Base-by-base conservation (phyloP, 1,284 basidiomycete species). In the Ceratobasidium sp. region DNA sequence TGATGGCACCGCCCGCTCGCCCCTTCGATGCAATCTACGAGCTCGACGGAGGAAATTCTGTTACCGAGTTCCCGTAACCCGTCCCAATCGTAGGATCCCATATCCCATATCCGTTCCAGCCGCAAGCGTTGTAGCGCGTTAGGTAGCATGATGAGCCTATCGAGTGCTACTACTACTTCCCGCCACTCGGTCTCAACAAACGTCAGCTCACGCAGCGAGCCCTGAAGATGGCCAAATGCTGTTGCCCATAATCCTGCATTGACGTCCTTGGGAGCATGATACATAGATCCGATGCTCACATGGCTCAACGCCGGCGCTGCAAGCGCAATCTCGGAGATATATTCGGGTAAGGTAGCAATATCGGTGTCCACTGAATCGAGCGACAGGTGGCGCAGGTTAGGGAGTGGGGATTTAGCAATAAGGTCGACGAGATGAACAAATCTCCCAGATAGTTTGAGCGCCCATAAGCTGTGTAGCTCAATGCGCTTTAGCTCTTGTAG, bases 61-160 rank as follows among this genome's bases (percentile, higher is more conserved):
- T 8, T 33, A 29, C 15, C 19, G 31, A 29, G 15, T 33, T 57
- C 56, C 11, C 29, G 54, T 56, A 57, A 31, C 14, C 27, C 29
- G 15, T 27, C 27, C 9, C 31, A n/a, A 29, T 27, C 24, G 19
- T 57, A 14, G 27, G 8, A 15, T 17, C 22, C 17, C 17, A 57
- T 11, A 31, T 57, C 56, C 29, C 36, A 31, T 57, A 57, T 57
- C 29, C 56, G 56, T 33, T 57, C 56, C 36, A 57, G 29, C 9
- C 56, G 56, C 31, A 57, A 14, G 27, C 36, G 24, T 11, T 15
- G 5, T 17, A 33, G 11, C 11, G 15, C 15, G 17, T 31, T 31
- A 27, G 27, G 56, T 33, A 31, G 19, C 27, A 15, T 8, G 2
- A 33, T 33, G 29, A 57, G 56, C 29, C 36, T 14, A 1, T 15